Base-by-base conservation (phyloP, 495 filamentous ascomycete genomes). In the Tuber microsphaerosporum region DNA sequence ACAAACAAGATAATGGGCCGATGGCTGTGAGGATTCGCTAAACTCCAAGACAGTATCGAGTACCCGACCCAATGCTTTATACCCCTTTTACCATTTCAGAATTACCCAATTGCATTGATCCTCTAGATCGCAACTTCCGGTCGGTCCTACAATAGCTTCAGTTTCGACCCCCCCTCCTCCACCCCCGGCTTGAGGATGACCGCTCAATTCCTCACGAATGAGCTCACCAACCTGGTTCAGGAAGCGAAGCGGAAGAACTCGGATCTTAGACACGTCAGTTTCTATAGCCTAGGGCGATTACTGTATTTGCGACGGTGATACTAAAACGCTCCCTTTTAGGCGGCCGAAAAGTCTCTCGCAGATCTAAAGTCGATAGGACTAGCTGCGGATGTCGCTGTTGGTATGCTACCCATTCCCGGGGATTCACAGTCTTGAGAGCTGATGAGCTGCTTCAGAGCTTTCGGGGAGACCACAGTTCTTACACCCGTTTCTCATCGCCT, bases 241-340 rank as follows among this genome's bases (percentile, higher is more conserved):
- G 95, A 99, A 84, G 94, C 93, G 80, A 97, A 96, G 84, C 89
- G 94, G 77, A 98, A 96, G 85, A 90, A 97, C 84, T 87, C 89
- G 73, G 95, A 98, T 77, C 84, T 99, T 61, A 89, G 93, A 86
- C 91, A 91, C 88, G 93, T 94, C 82, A 75, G 88, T 82, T 45
- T 31, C 16, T 77, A 46, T 43, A 41, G 20, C 74, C 39, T 70
- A 44, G 26, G 41, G 44, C 2, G 70, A 26, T 61, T 72, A 76
- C 79, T 45, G 69, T 72, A 51, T 44, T 77, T 31, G 65, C 73
- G 45, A 26, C 70, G 73, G 17, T 14, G 68, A 48, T 71, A 51
- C 81, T 74, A 16, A 74, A 70, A 22, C 37, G 56, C 39, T 44
- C 46, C 41, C 10, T 34, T n/a, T 41, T 82, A 95, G 93, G 94